Evolutionary conservation across 345 rosid genomes (phyloP).

Genomic region (Salix exigua): DNA sequence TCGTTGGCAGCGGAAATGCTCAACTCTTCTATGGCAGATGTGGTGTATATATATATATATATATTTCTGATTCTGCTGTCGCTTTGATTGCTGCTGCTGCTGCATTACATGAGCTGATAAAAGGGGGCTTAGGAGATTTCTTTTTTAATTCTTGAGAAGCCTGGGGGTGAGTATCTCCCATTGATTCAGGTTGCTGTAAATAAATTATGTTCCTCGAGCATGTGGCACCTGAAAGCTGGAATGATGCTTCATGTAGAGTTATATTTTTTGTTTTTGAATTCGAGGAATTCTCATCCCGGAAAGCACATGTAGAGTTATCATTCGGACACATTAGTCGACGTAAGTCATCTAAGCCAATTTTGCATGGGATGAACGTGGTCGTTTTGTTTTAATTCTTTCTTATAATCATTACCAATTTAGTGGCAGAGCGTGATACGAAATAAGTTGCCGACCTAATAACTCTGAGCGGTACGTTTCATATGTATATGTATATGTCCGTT

Average conservation of each 20-base stretch:
- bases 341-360: constrained; percentile 9
- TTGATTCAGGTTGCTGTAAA: constrained; percentile 23
- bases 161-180: neutral
- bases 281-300: no score
- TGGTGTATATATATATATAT: neutral
- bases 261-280: no score
- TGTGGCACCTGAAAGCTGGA: constrained; percentile 5
- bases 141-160: constrained; percentile 7
- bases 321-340: neutral
- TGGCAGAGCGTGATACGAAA: constrained; percentile 6
- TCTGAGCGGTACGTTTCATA: constrained; percentile 16
- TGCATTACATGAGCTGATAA: constrained; percentile 11
- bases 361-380: constrained; percentile 10
- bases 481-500: neutral
- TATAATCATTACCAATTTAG: neutral
- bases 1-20: constrained; percentile 17
- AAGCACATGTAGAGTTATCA: constrained; percentile 16
- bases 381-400: constrained; percentile 32
- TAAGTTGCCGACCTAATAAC: constrained; percentile 22
- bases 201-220: constrained; percentile 21
- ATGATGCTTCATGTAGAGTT: constrained; percentile 23
- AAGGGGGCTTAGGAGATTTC: neutral
- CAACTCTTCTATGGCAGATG: constrained; percentile 1
- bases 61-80: neutral
- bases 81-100: neutral